Conservation (phyloP, 345 rosid species). For the Hibiscus syriacus region DNA sequence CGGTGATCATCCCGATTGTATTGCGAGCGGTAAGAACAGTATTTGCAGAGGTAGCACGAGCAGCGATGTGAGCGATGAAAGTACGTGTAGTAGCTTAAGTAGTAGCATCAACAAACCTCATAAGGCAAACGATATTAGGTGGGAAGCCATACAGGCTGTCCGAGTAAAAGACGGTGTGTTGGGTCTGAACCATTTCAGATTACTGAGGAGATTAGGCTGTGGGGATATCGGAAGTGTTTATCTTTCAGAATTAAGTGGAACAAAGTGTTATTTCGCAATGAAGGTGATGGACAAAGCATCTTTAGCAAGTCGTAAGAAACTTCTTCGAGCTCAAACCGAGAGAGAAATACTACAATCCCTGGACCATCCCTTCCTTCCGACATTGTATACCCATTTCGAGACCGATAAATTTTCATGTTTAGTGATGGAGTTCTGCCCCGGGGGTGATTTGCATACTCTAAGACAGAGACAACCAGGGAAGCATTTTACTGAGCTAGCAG, state of each 20-base stretch:
- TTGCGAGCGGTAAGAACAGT: slow-evolving; percentile 46
- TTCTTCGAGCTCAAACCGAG: slow-evolving; percentile 77
- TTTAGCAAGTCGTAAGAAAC: slow-evolving; percentile 69
- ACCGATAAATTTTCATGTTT: slow-evolving; percentile 78
- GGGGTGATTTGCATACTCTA: slow-evolving; percentile 82
- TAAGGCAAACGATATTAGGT: slow-evolving; percentile 62
- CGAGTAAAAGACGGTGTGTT: slow-evolving; percentile 52
- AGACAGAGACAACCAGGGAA: slow-evolving; percentile 80
- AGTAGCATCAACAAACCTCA: slow-evolving; percentile 60
- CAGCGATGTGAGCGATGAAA: slow-evolving; percentile 74
- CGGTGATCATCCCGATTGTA: slow-evolving; percentile 38
- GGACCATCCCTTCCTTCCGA: slow-evolving; percentile 83
- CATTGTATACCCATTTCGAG: slow-evolving; percentile 73
- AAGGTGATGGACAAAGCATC: slow-evolving; percentile 75
- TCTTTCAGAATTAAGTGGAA: slow-evolving; percentile 65
- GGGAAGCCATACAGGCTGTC: slow-evolving; percentile 83
- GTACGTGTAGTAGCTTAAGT: slow-evolving; percentile 64
- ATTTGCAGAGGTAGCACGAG: slow-evolving; percentile 56
- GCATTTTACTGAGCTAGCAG: slow-evolving; percentile 74
- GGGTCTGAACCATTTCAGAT: slow-evolving; percentile 73
- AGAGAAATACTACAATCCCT: slow-evolving; percentile 66
- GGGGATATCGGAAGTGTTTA: slow-evolving; percentile 81
- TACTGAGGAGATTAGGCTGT: slow-evolving; percentile 67
- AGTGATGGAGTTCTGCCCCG: slow-evolving; percentile 87
- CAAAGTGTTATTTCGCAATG: slow-evolving; percentile 69